Evolutionary conservation across 1,139 yeast species (phyloP).

Genomic region (Candida gigantensis): DNA sequence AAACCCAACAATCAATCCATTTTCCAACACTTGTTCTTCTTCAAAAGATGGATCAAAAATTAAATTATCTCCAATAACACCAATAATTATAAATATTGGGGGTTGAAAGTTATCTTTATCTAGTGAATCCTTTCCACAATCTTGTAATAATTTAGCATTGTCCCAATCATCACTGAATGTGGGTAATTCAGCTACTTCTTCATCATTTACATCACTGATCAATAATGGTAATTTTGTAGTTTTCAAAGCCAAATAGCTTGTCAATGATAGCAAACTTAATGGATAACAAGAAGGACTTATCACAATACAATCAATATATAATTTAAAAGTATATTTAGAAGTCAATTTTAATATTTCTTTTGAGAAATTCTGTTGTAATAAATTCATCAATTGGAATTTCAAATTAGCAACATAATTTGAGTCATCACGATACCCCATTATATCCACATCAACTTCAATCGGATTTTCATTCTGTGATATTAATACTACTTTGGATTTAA

Average conservation of each 20-base stretch:
- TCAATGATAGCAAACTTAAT: constrained; percentile 72
- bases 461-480: constrained; percentile 44
- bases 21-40: constrained; percentile 85
- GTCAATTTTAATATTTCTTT: constrained; percentile 58
- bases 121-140: constrained; percentile 8
- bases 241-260: constrained; percentile 76
- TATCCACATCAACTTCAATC: constrained; percentile 76
- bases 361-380: constrained; percentile 53
- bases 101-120: constrained; percentile 53
- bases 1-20: constrained; percentile 75
- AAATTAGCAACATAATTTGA: constrained; percentile 61
- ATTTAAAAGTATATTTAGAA: constrained; percentile 69
- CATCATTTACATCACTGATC: constrained; percentile 58
- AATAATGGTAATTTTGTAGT: constrained; percentile 77
- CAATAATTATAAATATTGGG: constrained; percentile 74
- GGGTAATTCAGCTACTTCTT: constrained; percentile 79
- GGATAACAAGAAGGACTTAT: constrained; percentile 72
- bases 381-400: constrained; percentile 49
- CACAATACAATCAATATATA: constrained; percentile 77
- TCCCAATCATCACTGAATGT: constrained; percentile 90
- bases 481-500: constrained; percentile 81
- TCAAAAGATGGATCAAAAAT: constrained; percentile 81
- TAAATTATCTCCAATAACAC: constrained; percentile 67
- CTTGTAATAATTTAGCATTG: constrained; percentile 49
- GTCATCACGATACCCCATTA: constrained; percentile 70